Base-by-base conservation (phyloP, 2,329 filamentous ascomycete genomes). In the Venturia aucupariae region DNA sequence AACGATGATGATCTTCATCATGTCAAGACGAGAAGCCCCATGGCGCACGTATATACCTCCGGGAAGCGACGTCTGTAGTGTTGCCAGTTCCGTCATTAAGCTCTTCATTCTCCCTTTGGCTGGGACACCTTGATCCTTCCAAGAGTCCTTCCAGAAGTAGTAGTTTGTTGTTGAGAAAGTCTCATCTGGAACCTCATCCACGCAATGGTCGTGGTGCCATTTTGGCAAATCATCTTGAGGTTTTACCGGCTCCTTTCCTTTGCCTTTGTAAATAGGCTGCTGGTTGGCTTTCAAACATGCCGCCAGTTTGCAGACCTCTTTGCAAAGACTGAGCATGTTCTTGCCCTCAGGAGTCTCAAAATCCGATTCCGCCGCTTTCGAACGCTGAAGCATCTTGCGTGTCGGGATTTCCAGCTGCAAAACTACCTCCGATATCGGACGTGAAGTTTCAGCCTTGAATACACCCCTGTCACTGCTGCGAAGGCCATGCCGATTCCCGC, bases 31-130 rank as follows among this genome's bases (percentile, higher is more conserved):
- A 10, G 75, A 75, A 13, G 73, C 69, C 17, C 76, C 77, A 64
- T 82, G 76, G 10, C 77, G 75, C 24, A 84, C 75, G 65, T 77
- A 83, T 27, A 84, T 82, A 3, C 81, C 81, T 10, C 78, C 75
- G 0, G 82, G 81, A 0, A 84, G 73, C 4, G 77, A 76, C 0
- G 78, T 77, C 22, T 74, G 73, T 46, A 84, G 71, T 0, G 72
- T 76, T 1, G 78, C 75, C 10, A 82, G 68, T 64, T 84, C 81
- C 5, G 71, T 75, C 30, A 80, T 73, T 6, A 84, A 69, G 32
- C 76, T 72, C 67, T 78, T 80, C 76, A 83, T 82, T 3, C 81
- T 77, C 41, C 77, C 78, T 3, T 67, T 69, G 1, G 61, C 68
- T 3, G 35, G 22, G 17, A 38, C 64, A 10, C 61, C 62, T 4